phyloP scores from a whole-genome alignment of 192 early-diverging fungal species.

The Lobosporangium transversale region DNA sequence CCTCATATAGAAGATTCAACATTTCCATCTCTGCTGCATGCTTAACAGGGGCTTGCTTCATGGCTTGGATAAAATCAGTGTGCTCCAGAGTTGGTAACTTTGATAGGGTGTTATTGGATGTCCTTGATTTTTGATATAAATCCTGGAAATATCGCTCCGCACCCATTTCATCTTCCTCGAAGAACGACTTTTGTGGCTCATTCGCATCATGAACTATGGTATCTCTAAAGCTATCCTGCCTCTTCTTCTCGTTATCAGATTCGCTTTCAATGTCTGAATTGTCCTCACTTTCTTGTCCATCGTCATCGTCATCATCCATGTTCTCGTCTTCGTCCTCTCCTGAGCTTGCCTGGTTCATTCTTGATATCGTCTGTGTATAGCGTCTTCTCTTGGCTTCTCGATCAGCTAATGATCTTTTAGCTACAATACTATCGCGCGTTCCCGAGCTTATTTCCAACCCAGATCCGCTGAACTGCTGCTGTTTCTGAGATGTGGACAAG shows the following conservation, averaged over 20 bases:
- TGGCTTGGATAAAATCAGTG: conserved; percentile 67
- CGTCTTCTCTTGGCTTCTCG: conserved; percentile 13
- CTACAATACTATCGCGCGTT: background rate
- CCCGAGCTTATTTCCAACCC: too few relatives aligned
- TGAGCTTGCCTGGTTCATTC: conserved; percentile 35
- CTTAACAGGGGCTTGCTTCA: conserved; percentile 64
- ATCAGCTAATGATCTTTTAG: background rate
- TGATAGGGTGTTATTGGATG: conserved; percentile 90
- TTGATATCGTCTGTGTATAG: conserved; percentile 9
- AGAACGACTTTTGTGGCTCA: conserved; percentile 30
- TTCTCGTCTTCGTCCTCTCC: conserved; percentile 52
- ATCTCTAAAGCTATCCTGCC: conserved; percentile 28
- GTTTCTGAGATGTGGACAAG: too few relatives aligned
- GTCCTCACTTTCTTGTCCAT: conserved; percentile 50
- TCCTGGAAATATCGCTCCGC: conserved; percentile 87
- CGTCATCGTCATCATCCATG: conserved; percentile 23
- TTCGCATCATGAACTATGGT: conserved; percentile 25
- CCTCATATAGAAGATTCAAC: conserved; percentile 63
- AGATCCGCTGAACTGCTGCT: too few relatives aligned
- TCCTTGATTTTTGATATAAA: conserved; percentile 64
- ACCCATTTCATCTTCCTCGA: conserved; percentile 60
- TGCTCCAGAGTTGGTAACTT: conserved; percentile 81
- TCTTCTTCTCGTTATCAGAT: conserved; percentile 12
- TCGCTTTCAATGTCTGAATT: too few relatives aligned
- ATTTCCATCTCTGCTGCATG: conserved; percentile 69